Evolutionary conservation across 2,329 filamentous ascomycete species (phyloP), one percentile per base, ranked within the genome.

Genomic region (Hypomyces perniciosus): DNA sequence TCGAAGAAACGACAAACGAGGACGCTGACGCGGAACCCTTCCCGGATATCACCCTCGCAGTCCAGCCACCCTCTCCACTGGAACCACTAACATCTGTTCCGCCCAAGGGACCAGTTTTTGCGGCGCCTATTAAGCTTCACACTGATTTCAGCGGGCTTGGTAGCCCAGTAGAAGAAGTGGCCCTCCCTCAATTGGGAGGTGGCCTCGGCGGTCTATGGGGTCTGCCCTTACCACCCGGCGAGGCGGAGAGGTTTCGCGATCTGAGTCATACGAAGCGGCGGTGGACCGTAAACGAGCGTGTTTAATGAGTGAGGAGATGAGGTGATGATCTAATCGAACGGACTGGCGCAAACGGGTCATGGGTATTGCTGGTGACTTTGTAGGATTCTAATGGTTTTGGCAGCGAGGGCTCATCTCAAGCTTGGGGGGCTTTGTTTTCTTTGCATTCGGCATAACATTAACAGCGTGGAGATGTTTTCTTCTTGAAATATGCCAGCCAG

Each of bases 241-340:
- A 75, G 39, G 72, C 71, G 1, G 77, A 79, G 48, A 67, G 65
- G 30, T 64, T 70, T 30, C 67, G 74, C 6, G 78, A 80, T 51
- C 51, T 71, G 50, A 72, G 68, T 33, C 66, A 70, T 20, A 66
- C 70, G 1, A 81, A 81, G 64, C 65, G 78, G 46, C 69, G 78
- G 27, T 82, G 79, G 79, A 80, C 78, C 26, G 72, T 80, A 4
- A 79, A 72, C 42, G 78, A 81, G 57, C 70, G 66, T 50, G 61
- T 58, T 44, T 62, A 52, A 53, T 28, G 27, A 20, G 20, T 3
- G 20, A 20, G 20, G 20, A 20, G 20, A 20, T 38, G 6, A 38
- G 35, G 10, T 38, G 35, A 38, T n/a, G 35, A 20, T 20, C 20
- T 20, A 20, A 2, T 20, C 20, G 20, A 20, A 20, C 20, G 20